These are phyloP conservation scores for Xylaria venustula DNA, from an alignment of 495 filamentous ascomycete genomes.

Conservation along the genomic window DNA sequence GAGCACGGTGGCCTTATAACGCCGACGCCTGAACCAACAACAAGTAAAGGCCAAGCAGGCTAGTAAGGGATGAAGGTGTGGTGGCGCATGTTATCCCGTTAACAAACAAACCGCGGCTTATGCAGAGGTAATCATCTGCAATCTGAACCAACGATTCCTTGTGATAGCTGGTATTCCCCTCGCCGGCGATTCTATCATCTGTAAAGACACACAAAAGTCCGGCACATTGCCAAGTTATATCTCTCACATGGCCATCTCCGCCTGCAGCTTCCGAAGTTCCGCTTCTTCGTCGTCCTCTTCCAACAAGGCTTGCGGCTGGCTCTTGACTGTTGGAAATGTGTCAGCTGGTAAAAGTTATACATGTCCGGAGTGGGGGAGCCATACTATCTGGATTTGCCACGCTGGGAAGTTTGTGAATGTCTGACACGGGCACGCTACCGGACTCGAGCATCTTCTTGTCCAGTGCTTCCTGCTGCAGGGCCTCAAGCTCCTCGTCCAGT, in stretches of 20 bases:
- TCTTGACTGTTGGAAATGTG: constrained; percentile 51
- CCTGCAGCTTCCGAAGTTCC: constrained; percentile 89
- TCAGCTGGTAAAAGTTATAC: constrained; percentile 22
- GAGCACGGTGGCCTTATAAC: constrained; percentile 28
- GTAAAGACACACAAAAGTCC: constrained; percentile 6
- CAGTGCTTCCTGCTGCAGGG: constrained; percentile 80
- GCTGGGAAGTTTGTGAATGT: constrained; percentile 69
- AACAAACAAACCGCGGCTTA: constrained; percentile 6
- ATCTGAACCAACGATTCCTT: constrained; percentile 6
- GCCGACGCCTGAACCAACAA: constrained; percentile 25
- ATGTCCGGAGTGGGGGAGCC: constrained; percentile 31
- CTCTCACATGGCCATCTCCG: constrained; percentile 92
- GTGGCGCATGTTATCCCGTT: constrained; percentile 7
- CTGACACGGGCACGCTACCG: constrained; percentile 66
- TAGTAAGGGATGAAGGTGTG: not conserved
- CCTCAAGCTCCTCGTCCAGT: constrained; percentile 73
- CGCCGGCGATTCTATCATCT: constrained; percentile 5
- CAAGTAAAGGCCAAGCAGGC: not conserved
- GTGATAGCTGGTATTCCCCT: constrained; percentile 12
- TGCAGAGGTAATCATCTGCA: constrained; percentile 4
- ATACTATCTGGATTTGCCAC: constrained; percentile 72
- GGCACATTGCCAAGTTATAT: not conserved
- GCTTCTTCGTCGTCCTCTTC: constrained; percentile 97
- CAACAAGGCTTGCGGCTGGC: constrained; percentile 62
- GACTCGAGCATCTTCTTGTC: constrained; percentile 93